phyloP scores from a whole-genome alignment of 1,139 yeast species.

The Scheffersomyces insectosa region DNA sequence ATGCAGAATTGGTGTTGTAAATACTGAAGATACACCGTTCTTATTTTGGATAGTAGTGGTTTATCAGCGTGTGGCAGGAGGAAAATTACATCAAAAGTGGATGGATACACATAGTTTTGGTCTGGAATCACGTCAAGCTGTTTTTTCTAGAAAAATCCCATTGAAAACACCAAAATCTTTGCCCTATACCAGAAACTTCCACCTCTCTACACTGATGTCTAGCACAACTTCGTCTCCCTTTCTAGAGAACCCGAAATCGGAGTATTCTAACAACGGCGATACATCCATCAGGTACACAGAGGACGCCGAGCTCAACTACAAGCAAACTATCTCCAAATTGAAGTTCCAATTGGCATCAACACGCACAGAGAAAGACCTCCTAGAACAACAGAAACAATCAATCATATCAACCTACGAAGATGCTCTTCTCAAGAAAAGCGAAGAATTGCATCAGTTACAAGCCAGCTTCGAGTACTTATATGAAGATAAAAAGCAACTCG shows the following conservation, averaged over 20 bases:
- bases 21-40: no score
- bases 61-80: no score
- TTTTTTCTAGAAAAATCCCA: no score
- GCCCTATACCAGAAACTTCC: no score
- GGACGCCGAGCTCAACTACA: slow-evolving; percentile 14
- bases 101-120: no score
- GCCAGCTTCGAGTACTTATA: slow-evolving; percentile 58
- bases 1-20: no score
- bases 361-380: slow-evolving; percentile 33
- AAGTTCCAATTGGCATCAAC: slow-evolving; percentile 31
- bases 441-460: slow-evolving; percentile 39
- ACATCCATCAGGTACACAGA: slow-evolving; percentile 11
- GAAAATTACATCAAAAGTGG: no score
- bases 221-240: slow-evolving; percentile 43
- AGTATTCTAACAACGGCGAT: not conserved
- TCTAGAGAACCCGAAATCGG: slow-evolving; percentile 36
- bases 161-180: no score
- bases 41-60: no score
- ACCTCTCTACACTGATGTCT: slow-evolving; percentile 7
- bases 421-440: slow-evolving; percentile 31
- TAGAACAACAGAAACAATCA: slow-evolving; percentile 34
- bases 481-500: slow-evolving; percentile 56
- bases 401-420: slow-evolving; percentile 30
- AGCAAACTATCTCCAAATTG: slow-evolving; percentile 21
- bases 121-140: no score